These are phyloP conservation scores for Microdochium nivale DNA, from an alignment of 2,329 filamentous ascomycete genomes.

Conservation along the genomic window DNA sequence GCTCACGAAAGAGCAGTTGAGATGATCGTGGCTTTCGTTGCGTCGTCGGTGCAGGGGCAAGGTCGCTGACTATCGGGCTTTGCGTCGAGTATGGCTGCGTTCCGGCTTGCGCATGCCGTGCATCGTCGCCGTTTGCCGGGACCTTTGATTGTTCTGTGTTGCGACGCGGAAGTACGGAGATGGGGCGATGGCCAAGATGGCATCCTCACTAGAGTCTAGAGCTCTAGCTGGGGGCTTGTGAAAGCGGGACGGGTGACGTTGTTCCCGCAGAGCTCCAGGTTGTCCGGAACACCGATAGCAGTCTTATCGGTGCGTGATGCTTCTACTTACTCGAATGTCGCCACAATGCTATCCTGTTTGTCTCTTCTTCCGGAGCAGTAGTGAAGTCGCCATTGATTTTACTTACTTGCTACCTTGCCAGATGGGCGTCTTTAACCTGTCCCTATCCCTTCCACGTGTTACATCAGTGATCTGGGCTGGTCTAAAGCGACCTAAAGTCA, in stretches of 20 bases:
- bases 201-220: background rate
- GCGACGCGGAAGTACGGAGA: background rate
- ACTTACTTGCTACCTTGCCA: too few species aligned
- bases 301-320: background rate
- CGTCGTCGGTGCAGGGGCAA: too few species aligned
- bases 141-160: background rate
- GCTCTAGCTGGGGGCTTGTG: background rate
- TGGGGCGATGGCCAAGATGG: background rate
- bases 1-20: slow-evolving; percentile 1
- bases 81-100: too few species aligned
- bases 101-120: too few species aligned
- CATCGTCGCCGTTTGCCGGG: background rate
- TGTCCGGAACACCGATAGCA: background rate
- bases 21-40: too few species aligned
- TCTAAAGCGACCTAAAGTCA: background rate
- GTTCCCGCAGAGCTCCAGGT: background rate
- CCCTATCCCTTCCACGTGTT: background rate
- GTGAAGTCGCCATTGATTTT: too few species aligned
- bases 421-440: too few species aligned
- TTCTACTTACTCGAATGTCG: too few species aligned
- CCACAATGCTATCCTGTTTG: too few species aligned
- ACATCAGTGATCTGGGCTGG: background rate
- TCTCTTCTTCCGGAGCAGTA: too few species aligned
- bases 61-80: too few species aligned
- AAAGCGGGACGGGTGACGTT: background rate